Evolutionary conservation across 352 stramenopile species (phyloP).

Genomic region (Phytophthora citrophthora): DNA sequence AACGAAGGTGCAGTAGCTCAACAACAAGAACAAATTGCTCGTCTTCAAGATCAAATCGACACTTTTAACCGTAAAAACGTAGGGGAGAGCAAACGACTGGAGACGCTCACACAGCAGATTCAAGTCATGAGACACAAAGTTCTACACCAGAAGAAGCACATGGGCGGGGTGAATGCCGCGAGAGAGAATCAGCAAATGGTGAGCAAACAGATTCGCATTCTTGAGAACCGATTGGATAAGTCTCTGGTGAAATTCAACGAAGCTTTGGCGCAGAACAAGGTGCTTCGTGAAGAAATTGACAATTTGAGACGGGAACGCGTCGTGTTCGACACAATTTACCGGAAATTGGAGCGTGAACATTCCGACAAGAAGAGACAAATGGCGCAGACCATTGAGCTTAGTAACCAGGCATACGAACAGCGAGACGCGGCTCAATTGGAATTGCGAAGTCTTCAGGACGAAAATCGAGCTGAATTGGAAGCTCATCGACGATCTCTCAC

Average conservation of each 20-base stretch:
- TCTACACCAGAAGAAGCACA: constrained; percentile 93
- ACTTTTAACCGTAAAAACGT: constrained; percentile 87
- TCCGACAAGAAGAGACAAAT: constrained; percentile 96
- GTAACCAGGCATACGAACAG: constrained; percentile 95
- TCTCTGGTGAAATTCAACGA: constrained; percentile 98
- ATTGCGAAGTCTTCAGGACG: constrained; percentile 92
- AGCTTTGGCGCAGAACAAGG: constrained; percentile 93
- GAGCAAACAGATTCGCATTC: constrained; percentile 95
- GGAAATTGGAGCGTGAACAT: constrained; percentile 91
- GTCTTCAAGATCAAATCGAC: constrained; percentile 91
- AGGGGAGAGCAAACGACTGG: constrained; percentile 82
- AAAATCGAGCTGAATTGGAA: constrained; percentile 88
- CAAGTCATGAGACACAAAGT: constrained; percentile 89
- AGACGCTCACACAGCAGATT: constrained; percentile 90
- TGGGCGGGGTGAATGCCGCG: constrained; percentile 96
- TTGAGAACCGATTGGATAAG: constrained; percentile 98
- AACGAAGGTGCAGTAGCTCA: constrained; percentile 83
- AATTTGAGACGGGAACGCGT: constrained; percentile 93
- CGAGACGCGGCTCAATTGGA: constrained; percentile 94
- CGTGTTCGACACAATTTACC: constrained; percentile 96
- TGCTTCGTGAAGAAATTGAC: constrained; percentile 93
- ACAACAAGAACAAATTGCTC: constrained; percentile 82
- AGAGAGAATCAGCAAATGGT: constrained; percentile 96
- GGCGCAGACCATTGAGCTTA: constrained; percentile 95
- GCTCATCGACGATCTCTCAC: constrained; percentile 59